These are phyloP conservation scores for Penicillium sp. DNA, from an alignment of 2,329 filamentous ascomycete genomes.

Conservation along the genomic window DNA sequence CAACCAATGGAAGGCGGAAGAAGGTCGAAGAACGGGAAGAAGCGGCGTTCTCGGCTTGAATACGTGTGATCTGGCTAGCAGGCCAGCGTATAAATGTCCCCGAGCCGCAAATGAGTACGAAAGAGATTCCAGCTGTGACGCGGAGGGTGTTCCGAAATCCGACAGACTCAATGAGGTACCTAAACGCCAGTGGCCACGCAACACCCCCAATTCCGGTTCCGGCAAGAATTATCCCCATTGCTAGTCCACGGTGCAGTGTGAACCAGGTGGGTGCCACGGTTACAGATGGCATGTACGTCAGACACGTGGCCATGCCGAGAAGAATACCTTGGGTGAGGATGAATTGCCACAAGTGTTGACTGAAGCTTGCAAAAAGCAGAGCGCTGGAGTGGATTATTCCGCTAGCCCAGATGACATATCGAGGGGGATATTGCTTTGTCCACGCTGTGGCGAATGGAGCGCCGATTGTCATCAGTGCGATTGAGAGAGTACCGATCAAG, in stretches of 20 bases:
- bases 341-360: slow-evolving; percentile 34
- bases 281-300: slow-evolving; percentile 39
- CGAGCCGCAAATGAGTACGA: slow-evolving; percentile 27
- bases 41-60: slow-evolving; percentile 19
- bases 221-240: slow-evolving; percentile 40
- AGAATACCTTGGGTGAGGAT: slow-evolving; percentile 37
- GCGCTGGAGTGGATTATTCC: slow-evolving; percentile 30
- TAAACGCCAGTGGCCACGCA: slow-evolving; percentile 34
- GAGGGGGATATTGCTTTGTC: slow-evolving; percentile 36
- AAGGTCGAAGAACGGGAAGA: slow-evolving; percentile 12
- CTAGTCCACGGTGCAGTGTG: slow-evolving; percentile 33
- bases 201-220: slow-evolving; percentile 43
- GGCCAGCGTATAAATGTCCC: slow-evolving; percentile 31
- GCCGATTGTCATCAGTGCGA: slow-evolving; percentile 38
- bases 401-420: slow-evolving; percentile 28
- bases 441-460: slow-evolving; percentile 36
- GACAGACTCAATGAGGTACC: slow-evolving; percentile 29
- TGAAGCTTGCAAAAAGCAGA: slow-evolving; percentile 34
- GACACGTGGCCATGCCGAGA: slow-evolving; percentile 37
- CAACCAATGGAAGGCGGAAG: slow-evolving; percentile 31
- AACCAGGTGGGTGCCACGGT: slow-evolving; percentile 42
- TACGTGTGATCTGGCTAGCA: slow-evolving; percentile 15
- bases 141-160: slow-evolving; percentile 41
- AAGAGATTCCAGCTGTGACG: slow-evolving; percentile 32
- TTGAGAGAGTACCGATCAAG: slow-evolving; percentile 39